A percentile compares a stretch with the other conserved stretches of the same genome.
Conservation (phyloP, 2,329 filamentous ascomycete species). For the Phaeoacremonium minimum region DNA sequence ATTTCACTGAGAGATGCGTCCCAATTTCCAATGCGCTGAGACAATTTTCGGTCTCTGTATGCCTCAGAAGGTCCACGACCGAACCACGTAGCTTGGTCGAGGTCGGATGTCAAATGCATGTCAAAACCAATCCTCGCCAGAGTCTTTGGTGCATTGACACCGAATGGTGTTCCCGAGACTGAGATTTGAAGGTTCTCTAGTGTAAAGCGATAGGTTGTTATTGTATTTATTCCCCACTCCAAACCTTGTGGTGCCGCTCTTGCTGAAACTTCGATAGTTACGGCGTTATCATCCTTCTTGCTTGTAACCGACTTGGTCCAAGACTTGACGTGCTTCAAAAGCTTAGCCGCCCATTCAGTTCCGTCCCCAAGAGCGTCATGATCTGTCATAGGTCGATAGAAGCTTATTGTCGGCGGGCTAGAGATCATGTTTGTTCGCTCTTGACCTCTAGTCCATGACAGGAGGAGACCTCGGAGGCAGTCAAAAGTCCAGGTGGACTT, state of each 20-base stretch:
- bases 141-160: slow-evolving; percentile 31
- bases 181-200: slow-evolving; percentile 31
- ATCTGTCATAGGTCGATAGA: slow-evolving; percentile 47
- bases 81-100: slow-evolving; percentile 36
- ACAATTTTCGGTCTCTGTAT: slow-evolving; percentile 17
- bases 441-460: no score
- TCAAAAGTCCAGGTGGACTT: no score
- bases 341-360: slow-evolving; percentile 27
- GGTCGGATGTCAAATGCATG: slow-evolving; percentile 9
- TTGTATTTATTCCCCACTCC: slow-evolving; percentile 34
- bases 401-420: slow-evolving; percentile 25
- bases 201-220: slow-evolving; percentile 36
- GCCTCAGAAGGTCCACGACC: slow-evolving; percentile 54
- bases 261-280: neutral
- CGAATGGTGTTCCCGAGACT: slow-evolving; percentile 20
- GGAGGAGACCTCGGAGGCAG: no score
- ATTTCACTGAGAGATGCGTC: slow-evolving; percentile 36
- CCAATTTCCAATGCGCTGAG: slow-evolving; percentile 52
- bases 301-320: no score
- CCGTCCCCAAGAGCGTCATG: slow-evolving; percentile 33
- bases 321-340: no score
- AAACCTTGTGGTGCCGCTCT: slow-evolving; percentile 44
- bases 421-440: no score
- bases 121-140: slow-evolving; percentile 15
- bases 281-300: neutral